Evolutionary conservation across 2,329 filamentous ascomycete genomes (phyloP).

Genomic region (Tolypocladium album): DNA sequence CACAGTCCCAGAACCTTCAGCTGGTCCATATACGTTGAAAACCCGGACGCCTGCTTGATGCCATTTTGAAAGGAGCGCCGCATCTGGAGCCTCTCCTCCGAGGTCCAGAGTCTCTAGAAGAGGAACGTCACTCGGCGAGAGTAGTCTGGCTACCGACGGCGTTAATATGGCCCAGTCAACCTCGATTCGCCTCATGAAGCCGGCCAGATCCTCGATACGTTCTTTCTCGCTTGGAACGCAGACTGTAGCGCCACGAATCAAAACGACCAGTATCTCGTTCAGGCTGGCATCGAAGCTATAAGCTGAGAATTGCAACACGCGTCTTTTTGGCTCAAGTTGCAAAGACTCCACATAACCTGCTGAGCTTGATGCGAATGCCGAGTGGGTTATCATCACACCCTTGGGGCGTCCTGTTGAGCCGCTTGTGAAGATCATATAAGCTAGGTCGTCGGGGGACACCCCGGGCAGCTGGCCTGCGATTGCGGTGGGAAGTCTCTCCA

Average conservation of each 20-base stretch:
- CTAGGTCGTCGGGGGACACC: constrained; percentile 5
- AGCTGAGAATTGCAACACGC: not conserved
- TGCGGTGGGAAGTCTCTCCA: not conserved
- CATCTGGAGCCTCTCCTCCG: not conserved
- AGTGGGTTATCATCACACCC: constrained; percentile 31
- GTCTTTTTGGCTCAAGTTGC: not conserved
- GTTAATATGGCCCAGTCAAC: not conserved
- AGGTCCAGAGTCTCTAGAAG: not conserved
- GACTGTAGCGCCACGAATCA: not conserved
- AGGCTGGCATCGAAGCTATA: constrained; percentile 2
- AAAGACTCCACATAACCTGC: not conserved
- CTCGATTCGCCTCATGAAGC: not conserved
- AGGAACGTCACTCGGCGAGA: not conserved
- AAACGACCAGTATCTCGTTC: not conserved
- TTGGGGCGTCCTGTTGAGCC: constrained; percentile 48
- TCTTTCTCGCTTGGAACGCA: constrained; percentile 1
- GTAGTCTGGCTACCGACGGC: not conserved
- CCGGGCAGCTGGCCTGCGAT: not conserved
- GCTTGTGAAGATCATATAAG: constrained; percentile 47
- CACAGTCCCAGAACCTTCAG: not conserved
- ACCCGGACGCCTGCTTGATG: not conserved
- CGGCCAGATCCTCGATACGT: not conserved
- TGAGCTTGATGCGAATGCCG: not conserved
- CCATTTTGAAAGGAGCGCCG: not conserved
- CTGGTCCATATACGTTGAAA: not conserved